Evolutionary conservation across 768 basidiomycete genomes (phyloP).

Genomic region (Podaxis sp.): DNA sequence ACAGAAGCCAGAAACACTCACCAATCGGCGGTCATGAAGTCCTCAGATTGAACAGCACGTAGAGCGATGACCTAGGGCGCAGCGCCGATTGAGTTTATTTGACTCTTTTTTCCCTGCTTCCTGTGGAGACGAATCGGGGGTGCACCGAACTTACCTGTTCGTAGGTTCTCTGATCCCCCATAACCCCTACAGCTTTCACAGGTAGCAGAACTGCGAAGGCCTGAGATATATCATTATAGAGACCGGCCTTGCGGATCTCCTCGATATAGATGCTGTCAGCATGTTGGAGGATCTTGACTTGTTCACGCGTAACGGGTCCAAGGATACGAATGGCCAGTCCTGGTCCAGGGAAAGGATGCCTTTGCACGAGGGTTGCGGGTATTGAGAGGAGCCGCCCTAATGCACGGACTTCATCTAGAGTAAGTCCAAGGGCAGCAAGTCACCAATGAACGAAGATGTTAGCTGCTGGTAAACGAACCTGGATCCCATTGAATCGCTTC

Average conservation of each 20-base stretch:
- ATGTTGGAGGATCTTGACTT: conserved; percentile 87
- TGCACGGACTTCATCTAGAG: conserved; percentile 88
- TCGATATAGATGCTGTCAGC: conserved; percentile 97
- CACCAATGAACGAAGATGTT: conserved; percentile 1
- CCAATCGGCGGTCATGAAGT: conserved; percentile 99
- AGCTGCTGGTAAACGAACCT: conserved; percentile 8
- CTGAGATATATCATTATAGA: conserved; percentile 93
- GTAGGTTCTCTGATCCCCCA: conserved; percentile 95
- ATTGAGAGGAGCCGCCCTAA: conserved; percentile 90
- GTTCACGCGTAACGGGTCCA: conserved; percentile 90
- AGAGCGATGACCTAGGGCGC: conserved; percentile 77
- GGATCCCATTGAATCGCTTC: conserved; percentile 15
- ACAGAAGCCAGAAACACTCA: conserved; percentile 32
- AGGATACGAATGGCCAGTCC: conserved; percentile 98
- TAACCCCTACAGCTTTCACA: conserved; percentile 95
- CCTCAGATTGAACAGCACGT: conserved; percentile 95
- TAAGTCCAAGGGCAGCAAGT: conserved; percentile 12
- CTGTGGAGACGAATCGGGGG: not conserved
- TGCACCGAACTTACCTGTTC: conserved; percentile 62
- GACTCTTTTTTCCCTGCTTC: not conserved
- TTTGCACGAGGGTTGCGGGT: conserved; percentile 88
- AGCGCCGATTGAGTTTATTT: conserved; percentile 6
- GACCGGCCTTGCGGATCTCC: conserved; percentile 89
- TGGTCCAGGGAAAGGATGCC: conserved; percentile 98
- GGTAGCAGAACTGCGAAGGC: conserved; percentile 96